These are phyloP conservation scores for Penicillium manginii DNA, from an alignment of 495 filamentous ascomycete species.

Conservation along the genomic window DNA sequence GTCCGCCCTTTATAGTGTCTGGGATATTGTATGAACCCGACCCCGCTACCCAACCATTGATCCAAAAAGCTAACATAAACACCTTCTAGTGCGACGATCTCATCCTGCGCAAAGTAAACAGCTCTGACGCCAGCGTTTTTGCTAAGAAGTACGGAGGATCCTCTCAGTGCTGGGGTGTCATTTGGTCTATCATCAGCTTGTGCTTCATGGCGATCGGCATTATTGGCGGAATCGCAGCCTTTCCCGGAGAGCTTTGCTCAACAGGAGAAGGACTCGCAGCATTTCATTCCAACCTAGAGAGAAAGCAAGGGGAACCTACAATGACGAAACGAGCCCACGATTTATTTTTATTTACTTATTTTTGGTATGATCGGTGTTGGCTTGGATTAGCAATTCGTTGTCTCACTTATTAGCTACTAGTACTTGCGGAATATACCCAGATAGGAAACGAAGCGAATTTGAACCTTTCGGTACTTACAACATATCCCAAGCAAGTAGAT, in stretches of 20 bases:
- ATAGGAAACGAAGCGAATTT: not conserved
- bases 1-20: conserved; percentile 75
- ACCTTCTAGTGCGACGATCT: conserved; percentile 69
- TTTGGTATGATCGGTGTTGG: not conserved
- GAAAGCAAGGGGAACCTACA: not conserved
- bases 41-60: not conserved
- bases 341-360: not conserved
- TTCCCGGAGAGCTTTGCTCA: conserved; percentile 67
- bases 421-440: not conserved
- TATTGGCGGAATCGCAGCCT: conserved; percentile 74
- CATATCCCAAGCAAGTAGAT: too few species aligned
- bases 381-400: not conserved
- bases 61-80: conserved; percentile 1
- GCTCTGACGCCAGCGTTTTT: conserved; percentile 80
- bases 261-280: conserved; percentile 68
- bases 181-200: conserved; percentile 74
- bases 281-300: conserved; percentile 60
- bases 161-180: conserved; percentile 79
- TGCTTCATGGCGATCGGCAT: conserved; percentile 72
- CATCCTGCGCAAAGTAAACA: conserved; percentile 82
- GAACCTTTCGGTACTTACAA: too few species aligned
- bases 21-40: conserved; percentile 70
- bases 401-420: not conserved
- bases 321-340: conserved; percentile 1
- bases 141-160: conserved; percentile 77